Conservation (phyloP, 495 filamentous ascomycete species). For the Podospora tetraspora region DNA sequence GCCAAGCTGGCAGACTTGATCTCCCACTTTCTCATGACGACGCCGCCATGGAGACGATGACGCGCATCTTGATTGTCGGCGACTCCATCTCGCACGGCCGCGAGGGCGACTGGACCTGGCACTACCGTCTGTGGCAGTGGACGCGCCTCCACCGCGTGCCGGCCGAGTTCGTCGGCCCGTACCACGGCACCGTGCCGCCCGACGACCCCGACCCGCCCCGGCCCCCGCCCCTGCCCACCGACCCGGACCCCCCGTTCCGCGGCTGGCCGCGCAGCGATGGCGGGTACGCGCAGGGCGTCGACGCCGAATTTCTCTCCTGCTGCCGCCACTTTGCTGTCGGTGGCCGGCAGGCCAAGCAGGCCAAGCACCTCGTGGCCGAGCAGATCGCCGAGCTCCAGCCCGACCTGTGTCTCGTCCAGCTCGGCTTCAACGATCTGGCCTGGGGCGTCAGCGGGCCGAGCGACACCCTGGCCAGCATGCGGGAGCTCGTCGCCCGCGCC, state of each 20-base stretch:
- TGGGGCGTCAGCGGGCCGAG: conserved; percentile 27
- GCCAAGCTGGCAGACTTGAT: background rate
- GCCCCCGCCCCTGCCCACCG: conserved; percentile 16
- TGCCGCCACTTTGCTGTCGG: conserved; percentile 22
- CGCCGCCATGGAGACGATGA: background rate
- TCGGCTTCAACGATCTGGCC: conserved; percentile 38
- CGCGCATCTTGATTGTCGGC: conserved; percentile 30
- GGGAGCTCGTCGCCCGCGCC: conserved; percentile 21
- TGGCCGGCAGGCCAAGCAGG: conserved; percentile 26
- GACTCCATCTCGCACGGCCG: conserved; percentile 38
- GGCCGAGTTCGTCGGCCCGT: conserved; percentile 32
- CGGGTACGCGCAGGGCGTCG: conserved; percentile 25
- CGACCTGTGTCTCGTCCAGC: conserved; percentile 32
- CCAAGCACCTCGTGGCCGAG: conserved; percentile 38
- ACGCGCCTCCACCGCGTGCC: conserved; percentile 17
- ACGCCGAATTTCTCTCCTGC: conserved; percentile 20
- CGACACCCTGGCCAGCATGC: conserved; percentile 23
- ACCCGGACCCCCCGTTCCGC: conserved; percentile 13
- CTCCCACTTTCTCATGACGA: background rate
- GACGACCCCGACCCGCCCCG: conserved; percentile 18
- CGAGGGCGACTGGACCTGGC: conserved; percentile 38
- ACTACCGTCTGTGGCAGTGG: conserved; percentile 36
- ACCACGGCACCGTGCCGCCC: conserved; percentile 26
- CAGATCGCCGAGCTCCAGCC: conserved; percentile 36
- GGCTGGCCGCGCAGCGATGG: conserved; percentile 14